Base-by-base conservation (phyloP, 2,329 filamentous ascomycete species). In the Mollisiaceae sp. region DNA sequence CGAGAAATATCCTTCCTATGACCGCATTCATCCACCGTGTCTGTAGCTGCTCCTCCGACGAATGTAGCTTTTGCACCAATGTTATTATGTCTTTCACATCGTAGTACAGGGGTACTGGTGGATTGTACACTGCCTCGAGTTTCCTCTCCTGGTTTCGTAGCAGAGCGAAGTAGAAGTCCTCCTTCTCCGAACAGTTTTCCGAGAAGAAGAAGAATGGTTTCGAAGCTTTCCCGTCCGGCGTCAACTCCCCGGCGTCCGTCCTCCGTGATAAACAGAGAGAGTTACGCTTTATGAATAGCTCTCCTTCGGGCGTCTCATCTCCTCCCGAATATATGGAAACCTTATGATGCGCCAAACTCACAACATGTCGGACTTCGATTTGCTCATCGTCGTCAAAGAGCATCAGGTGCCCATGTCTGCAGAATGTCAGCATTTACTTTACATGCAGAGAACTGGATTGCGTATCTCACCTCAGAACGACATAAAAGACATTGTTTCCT, bases 81-180 rank as follows among this genome's bases (percentile, higher is more conserved):
- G 90, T 89, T 72, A 98, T 93, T 56, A 98, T 91, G 78, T 97
- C 89, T 74, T 91, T 90, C 18, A 93, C 87, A 36, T 97, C 91
- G 73, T 97, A 97, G 15, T 89, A 84, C 68, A 92, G 86, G 11
- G 91, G 90, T 61, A 84, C 83, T 0, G 93, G 93, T 0, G 88
- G 85, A 22, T 82, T 81, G 62, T 84, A 81, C 24, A 82, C 81
- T 2, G 82, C 80, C 45, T 84, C 83, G 64, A 87, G 83, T 18
- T 86, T 85, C 72, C 90, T 88, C 71, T 93, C 89, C 75, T 97
- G 91, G 69, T 94, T 96, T 72, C 89, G 89, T 45, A 99, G 82
- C 71, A 99, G 82, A 14, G 94, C 91, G 78, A 97, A 94, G 77
- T 99, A 99, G 79, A 99, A 98, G 76, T 99, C 95, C 78, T 99